Evolutionary conservation across 2,329 filamentous ascomycete species (phyloP).

Genomic region (Eurotiales sp.): DNA sequence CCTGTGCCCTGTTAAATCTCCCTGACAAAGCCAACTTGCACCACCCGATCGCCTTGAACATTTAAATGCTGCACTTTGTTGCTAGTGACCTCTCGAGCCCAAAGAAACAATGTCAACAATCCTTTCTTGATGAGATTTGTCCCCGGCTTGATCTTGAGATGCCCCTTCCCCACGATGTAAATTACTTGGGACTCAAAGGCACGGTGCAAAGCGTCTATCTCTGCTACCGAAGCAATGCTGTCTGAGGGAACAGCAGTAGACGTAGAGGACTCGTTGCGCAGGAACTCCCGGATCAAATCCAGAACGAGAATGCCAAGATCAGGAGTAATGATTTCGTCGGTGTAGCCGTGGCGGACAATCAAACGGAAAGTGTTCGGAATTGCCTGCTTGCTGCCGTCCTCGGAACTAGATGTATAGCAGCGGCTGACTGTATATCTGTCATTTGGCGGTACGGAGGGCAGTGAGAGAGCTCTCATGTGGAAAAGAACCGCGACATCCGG

Average conservation of each 20-base stretch:
- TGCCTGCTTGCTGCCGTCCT: conserved; percentile 26
- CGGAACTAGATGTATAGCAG: conserved; percentile 19
- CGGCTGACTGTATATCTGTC: conserved; percentile 43
- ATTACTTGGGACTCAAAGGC: conserved; percentile 48
- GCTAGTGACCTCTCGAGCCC: conserved; percentile 37
- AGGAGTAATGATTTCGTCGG: conserved; percentile 65
- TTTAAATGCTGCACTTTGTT: conserved; percentile 36
- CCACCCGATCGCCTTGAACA: conserved; percentile 33
- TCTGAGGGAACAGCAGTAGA: background rate
- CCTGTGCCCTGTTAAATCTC: conserved; percentile 26
- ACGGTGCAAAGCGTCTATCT: conserved; percentile 35
- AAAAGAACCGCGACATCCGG: conserved; percentile 72
- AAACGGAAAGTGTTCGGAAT: conserved; percentile 65
- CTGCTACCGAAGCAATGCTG: conserved; percentile 3
- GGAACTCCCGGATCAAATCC: conserved; percentile 54
- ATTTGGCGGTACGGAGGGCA: conserved; percentile 52
- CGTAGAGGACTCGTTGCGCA: conserved; percentile 33
- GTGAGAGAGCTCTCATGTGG: conserved; percentile 62
- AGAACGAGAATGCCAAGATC: conserved; percentile 60
- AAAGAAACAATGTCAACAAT: conserved; percentile 33
- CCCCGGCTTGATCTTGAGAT: conserved; percentile 30
- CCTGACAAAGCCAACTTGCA: conserved; percentile 43
- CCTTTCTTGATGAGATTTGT: conserved; percentile 26
- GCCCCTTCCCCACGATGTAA: conserved; percentile 46
- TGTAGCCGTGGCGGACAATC: conserved; percentile 68